Evolutionary conservation across 2,329 filamentous ascomycete species (phyloP), one percentile per base, ranked within the genome.

Genomic region (Colletotrichum tabaci): DNA sequence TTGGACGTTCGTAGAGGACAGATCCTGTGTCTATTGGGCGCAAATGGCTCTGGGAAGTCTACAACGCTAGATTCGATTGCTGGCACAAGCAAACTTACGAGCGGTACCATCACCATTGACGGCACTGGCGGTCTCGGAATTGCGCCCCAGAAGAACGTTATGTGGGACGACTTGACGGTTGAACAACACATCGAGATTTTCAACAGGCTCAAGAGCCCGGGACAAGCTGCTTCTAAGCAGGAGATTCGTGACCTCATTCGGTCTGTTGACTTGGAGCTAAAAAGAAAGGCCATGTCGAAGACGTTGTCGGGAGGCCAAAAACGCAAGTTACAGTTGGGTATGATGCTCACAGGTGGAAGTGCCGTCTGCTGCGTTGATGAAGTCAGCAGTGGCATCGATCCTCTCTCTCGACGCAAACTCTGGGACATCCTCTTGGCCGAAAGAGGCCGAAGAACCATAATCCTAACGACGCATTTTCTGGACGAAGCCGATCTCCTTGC

Each of bases 301-400:
- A 97, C 94, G 0, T 85, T 98, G 0, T 97, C 94, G 2, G 95
- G 95, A 10, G 95, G 95, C 0, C 95, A 98, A 80, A 98, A 97
- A 83, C 87, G 95, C 63, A 98, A 98, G 80, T 86, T 98, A 10
- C 95, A 98, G 80, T 86, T 98, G 2, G 95, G 94, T 6, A 96
- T 98, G 90, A 98, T 98, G 94, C 91, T 98, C 76, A 97, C 94
- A 4, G 95, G 96, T 73, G 95, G 94, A 13, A 96, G 93, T 73
- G 90, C 90, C 30, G 92, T 98, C 0, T 98, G 95, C 82, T 96
- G 94, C 77, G 91, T 98, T 7, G 95, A 98, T 75, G 96, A 98
- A 81, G 94, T 98, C 16, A 95, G 93, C 49, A 95, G 92, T 71
- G 96, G 95, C 16, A 87, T 98, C 23, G 95, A 98, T 78, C 95